Evolutionary conservation across 139 green algal genomes (phyloP).

Genomic region (Micractinium sp.): DNA sequence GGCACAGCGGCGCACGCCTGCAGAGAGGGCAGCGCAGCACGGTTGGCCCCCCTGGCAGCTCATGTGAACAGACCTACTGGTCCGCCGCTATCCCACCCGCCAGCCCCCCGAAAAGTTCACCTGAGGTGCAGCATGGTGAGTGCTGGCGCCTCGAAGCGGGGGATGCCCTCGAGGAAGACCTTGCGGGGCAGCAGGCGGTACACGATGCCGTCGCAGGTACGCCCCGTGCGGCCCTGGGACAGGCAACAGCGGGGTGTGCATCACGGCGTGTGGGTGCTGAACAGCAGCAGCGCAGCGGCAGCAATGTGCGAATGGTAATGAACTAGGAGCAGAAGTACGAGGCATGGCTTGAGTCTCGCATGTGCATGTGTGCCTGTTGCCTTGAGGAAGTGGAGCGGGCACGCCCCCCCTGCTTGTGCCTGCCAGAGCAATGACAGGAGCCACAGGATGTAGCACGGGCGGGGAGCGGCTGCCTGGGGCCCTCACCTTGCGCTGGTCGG

Average conservation of each 20-base stretch:
- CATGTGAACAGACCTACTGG: background rate
- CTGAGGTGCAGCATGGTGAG: conserved; percentile 28
- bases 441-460: too few species aligned
- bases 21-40: too few species aligned
- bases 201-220: conserved; percentile 42
- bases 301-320: too few species aligned
- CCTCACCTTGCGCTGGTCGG: conserved; percentile 33
- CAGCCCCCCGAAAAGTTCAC: background rate
- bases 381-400: background rate
- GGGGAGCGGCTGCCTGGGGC: background rate
- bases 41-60: too few species aligned
- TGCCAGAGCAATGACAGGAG: too few species aligned
- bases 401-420: too few species aligned
- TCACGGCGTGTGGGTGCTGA: too few species aligned
- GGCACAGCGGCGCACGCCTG: too few species aligned
- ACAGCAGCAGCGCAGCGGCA: too few species aligned
- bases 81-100: background rate
- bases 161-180: background rate
- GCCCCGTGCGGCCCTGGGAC: conserved; percentile 31
- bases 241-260: background rate
- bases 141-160: conserved; percentile 16
- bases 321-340: too few species aligned
- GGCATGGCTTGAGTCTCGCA: too few species aligned
- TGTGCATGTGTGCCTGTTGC: background rate
- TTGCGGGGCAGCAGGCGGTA: conserved; percentile 27